Percentiles rank a stretch among this genome's conserved stretches.
Evolutionary conservation across 1,284 basidiomycete species (phyloP).

Genomic region (Schizophyllum commune): DNA sequence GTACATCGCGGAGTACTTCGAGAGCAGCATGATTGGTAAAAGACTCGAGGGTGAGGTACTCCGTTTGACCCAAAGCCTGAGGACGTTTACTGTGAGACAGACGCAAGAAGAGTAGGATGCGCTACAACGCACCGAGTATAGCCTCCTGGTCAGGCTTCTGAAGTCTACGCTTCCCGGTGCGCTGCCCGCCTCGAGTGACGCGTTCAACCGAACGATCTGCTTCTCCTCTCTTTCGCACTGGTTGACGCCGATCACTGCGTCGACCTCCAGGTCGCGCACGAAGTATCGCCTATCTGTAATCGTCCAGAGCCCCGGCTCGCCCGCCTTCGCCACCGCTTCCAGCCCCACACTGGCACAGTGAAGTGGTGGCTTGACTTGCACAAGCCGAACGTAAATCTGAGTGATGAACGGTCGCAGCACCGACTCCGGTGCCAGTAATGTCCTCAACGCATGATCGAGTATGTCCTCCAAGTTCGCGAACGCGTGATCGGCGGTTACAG

Average conservation of each 20-base stretch:
- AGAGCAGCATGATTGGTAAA: constrained; percentile 57
- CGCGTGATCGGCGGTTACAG: constrained; percentile 11
- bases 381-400: constrained; percentile 27
- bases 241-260: constrained; percentile 68
- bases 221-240: constrained; percentile 62
- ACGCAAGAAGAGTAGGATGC: background rate
- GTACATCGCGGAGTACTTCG: constrained; percentile 23
- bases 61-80: constrained; percentile 36
- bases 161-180: constrained; percentile 21
- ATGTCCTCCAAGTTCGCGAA: constrained; percentile 38
- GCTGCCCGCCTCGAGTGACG: constrained; percentile 31
- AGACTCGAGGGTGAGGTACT: constrained; percentile 70
- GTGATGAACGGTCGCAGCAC: constrained; percentile 27
- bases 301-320: constrained; percentile 19
- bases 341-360: constrained; percentile 43
- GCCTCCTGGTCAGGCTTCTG: constrained; percentile 18
- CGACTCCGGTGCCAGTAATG: constrained; percentile 31
- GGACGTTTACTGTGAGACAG: constrained; percentile 1
- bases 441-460: constrained; percentile 31
- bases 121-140: constrained; percentile 24
- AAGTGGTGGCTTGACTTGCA: constrained; percentile 45
- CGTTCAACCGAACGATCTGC: constrained; percentile 62
- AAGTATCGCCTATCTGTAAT: constrained; percentile 23
- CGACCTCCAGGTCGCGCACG: constrained; percentile 46
- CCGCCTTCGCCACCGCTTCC: constrained; percentile 25